Evolutionary conservation across 495 filamentous ascomycete genomes (phyloP).

Genomic region (Oidiodendron maius): DNA sequence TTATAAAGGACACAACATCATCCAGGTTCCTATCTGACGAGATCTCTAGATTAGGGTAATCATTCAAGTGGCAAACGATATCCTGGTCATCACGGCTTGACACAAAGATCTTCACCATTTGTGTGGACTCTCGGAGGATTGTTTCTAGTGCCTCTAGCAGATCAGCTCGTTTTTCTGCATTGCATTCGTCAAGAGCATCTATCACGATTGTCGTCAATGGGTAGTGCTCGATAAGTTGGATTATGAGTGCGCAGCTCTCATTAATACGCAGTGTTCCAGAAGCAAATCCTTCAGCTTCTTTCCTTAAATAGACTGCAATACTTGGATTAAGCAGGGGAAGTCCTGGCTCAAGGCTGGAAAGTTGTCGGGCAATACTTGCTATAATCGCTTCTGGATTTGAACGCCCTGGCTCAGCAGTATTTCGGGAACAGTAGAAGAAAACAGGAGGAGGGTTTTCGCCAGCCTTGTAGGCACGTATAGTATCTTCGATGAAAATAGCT

Average conservation of each 20-base stretch:
- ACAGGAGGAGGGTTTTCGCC: slow-evolving; percentile 8
- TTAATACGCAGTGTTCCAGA: not conserved
- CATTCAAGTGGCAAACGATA: slow-evolving; percentile 23
- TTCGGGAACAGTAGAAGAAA: slow-evolving; percentile 18
- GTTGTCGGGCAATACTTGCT: slow-evolving; percentile 23
- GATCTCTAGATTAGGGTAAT: slow-evolving; percentile 27
- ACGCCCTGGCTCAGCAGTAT: slow-evolving; percentile 23
- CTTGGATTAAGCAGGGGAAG: slow-evolving; percentile 8
- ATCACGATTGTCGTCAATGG: slow-evolving; percentile 31
- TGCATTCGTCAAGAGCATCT: slow-evolving; percentile 41
- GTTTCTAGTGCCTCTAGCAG: slow-evolving; percentile 26
- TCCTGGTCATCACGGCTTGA: slow-evolving; percentile 33
- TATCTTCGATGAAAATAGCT: slow-evolving; percentile 21
- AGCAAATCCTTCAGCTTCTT: not conserved
- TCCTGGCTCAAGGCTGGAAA: slow-evolving; percentile 15
- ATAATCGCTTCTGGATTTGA: slow-evolving; percentile 23
- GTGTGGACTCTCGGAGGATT: slow-evolving; percentile 22
- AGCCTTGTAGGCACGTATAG: not conserved
- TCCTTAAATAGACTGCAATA: slow-evolving; percentile 3
- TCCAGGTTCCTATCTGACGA: slow-evolving; percentile 20
- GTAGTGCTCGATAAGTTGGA: slow-evolving; percentile 6
- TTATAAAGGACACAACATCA: slow-evolving; percentile 29
- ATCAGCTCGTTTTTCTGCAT: slow-evolving; percentile 21
- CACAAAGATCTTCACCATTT: slow-evolving; percentile 32
- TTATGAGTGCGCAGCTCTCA: not conserved